These are phyloP conservation scores for Blastocystis sp. DNA, from an alignment of 352 stramenopile species.

Conservation along the genomic window DNA sequence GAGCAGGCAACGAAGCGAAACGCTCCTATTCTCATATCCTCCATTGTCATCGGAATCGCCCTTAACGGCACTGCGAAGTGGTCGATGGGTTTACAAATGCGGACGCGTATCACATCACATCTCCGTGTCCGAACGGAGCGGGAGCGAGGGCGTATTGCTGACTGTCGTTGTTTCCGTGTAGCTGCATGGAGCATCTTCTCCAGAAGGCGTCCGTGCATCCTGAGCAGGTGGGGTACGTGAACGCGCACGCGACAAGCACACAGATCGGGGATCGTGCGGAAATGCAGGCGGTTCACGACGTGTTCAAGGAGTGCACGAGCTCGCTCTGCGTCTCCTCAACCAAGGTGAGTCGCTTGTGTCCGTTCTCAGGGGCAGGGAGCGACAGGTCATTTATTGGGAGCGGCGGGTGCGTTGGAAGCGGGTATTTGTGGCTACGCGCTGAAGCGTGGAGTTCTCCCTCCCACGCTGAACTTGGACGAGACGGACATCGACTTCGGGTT, in stretches of 20 bases:
- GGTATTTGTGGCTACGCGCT: conserved; percentile 15
- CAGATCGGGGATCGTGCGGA: conserved; percentile 93
- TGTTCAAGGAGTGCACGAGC: conserved; percentile 80
- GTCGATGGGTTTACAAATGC: conserved; percentile 76
- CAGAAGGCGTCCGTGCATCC: conserved; percentile 80
- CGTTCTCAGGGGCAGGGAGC: not conserved
- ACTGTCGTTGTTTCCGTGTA: not conserved
- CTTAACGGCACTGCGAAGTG: conserved; percentile 57
- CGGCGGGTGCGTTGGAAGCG: conserved; percentile 92
- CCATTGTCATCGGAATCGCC: not conserved
- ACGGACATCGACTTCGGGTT: conserved; percentile 80
- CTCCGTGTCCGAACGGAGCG: conserved; percentile 80
- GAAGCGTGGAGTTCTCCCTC: conserved; percentile 83
- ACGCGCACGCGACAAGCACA: conserved; percentile 96
- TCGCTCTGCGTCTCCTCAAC: conserved; percentile 83
- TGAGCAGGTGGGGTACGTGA: conserved; percentile 94
- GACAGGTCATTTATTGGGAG: conserved; percentile 92
- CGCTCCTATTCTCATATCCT: conserved; percentile 83
- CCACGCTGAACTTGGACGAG: conserved; percentile 89
- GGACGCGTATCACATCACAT: conserved; percentile 91
- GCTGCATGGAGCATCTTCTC: conserved; percentile 89
- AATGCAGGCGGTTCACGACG: conserved; percentile 85
- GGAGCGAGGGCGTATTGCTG: conserved; percentile 78
- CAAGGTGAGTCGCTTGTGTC: conserved; percentile 78
- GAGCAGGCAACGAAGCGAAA: conserved; percentile 89